Evolutionary conservation across 768 basidiomycete species (phyloP), one percentile per base, ranked within the genome.

Genomic region (Boletales sp.): DNA sequence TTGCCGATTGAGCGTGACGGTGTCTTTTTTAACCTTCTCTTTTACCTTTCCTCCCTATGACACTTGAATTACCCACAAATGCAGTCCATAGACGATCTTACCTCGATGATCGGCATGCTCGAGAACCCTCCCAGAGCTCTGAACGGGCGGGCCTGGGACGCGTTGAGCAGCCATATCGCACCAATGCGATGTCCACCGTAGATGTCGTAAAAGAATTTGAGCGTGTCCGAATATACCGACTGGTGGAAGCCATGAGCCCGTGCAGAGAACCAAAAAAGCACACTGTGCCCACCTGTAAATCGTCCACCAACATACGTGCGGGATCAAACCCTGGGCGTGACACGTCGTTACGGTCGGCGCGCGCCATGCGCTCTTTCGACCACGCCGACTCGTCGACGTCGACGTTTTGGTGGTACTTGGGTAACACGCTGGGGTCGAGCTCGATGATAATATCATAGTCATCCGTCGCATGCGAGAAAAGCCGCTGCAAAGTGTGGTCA

Each of bases 361-460:
- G 41, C 10, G 24, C 19, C 9, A 15, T 9, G 27, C 61, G 61
- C 64, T 73, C 51, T 65, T 73, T 53, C 54, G 72, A 65, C 66
- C 86, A 78, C 1, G 78, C 62, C 2, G 67, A 65, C 2, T 72
- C 51, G 54, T 87, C 77, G 1, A 78, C 76, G 5, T 73, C 56
- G 14, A 94, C 60, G 40, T 84, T 83, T 62, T 97, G 90, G 52
- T 78, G 69, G 63, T 92, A 89, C 18, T 90, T 81, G 2, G 91
- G 82, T 2, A 92, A 68, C 3, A 76, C 67, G 13, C 72, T 44
- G 0, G 83, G 74, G 38, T 93, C 76, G 18, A 98, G 77, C 51
- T 87, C 79, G 31, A 98, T 73, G 8, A 97, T 56, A 57, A 97
- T 78, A 58, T 97, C 87, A 61, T 97, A 99, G 59, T 94, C 88